Conservation (phyloP, 352 stramenopile genomes). For the Phytophthora ohioensis region DNA sequence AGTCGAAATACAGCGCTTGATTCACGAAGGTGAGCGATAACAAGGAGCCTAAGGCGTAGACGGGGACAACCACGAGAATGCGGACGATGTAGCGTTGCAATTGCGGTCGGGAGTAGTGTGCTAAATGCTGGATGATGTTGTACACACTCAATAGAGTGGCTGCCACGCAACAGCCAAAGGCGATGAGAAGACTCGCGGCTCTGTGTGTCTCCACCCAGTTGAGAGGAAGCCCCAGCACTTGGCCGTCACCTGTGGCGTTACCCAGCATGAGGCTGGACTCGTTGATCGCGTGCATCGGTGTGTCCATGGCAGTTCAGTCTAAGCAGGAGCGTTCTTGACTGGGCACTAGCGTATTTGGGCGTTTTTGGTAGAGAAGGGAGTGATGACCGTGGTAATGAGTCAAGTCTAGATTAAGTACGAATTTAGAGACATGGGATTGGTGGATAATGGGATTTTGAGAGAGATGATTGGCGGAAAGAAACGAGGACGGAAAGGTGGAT, state of each 20-base stretch:
- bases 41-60: slow-evolving; percentile 88
- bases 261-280: slow-evolving; percentile 71
- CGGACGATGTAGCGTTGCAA: slow-evolving; percentile 91
- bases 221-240: slow-evolving; percentile 67
- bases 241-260: slow-evolving; percentile 71
- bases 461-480: slow-evolving; percentile 27
- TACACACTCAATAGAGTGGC: slow-evolving; percentile 74
- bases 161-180: slow-evolving; percentile 60
- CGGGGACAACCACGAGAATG: slow-evolving; percentile 88
- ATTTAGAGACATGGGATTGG: not conserved
- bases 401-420: slow-evolving; percentile 12
- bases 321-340: not conserved
- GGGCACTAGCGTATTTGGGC: not conserved
- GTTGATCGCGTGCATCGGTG: slow-evolving; percentile 56
- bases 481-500: slow-evolving; percentile 21
- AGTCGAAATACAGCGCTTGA: slow-evolving; percentile 87
- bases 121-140: slow-evolving; percentile 90
- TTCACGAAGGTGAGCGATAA: slow-evolving; percentile 86
- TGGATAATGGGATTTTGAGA: not conserved
- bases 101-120: slow-evolving; percentile 83
- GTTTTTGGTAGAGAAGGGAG: slow-evolving; percentile 24
- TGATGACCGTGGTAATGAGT: slow-evolving; percentile 10
- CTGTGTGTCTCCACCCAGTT: slow-evolving; percentile 82
- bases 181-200: slow-evolving; percentile 58
- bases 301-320: slow-evolving; percentile 28